Evolutionary conservation across 1,284 basidiomycete species (phyloP).

Genomic region (Ustilago trichophora): DNA sequence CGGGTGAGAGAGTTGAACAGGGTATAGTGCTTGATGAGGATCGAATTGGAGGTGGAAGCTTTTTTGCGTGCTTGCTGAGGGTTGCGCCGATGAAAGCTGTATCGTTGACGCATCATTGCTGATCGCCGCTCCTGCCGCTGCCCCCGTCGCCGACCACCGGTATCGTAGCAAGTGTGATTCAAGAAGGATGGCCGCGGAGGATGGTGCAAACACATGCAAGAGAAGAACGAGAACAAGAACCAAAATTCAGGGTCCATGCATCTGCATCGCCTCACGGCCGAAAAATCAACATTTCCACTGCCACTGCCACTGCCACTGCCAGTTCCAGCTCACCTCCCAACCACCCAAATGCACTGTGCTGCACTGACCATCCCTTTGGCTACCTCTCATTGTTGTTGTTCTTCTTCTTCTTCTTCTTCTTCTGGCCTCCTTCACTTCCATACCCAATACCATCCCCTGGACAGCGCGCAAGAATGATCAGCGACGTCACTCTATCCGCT

Average conservation of each 20-base stretch:
- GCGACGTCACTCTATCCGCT: slow-evolving; percentile 58
- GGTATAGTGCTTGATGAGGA: slow-evolving; percentile 22
- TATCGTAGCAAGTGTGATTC: no score
- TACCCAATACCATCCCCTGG: background rate
- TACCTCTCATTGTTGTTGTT: no score
- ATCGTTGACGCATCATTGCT: background rate
- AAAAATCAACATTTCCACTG: no score
- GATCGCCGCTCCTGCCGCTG: no score
- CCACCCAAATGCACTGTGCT: slow-evolving; percentile 1
- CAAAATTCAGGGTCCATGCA: slow-evolving; percentile 25
- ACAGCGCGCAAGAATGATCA: slow-evolving; percentile 50
- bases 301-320: no score
- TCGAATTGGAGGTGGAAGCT: slow-evolving; percentile 6
- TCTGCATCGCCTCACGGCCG: slow-evolving; percentile 14
- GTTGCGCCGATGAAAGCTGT: slow-evolving; percentile 1
- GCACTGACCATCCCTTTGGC: slow-evolving; percentile 23
- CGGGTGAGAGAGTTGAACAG: slow-evolving; percentile 32
- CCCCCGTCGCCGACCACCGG: no score
- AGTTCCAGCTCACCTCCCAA: slow-evolving; percentile 10
- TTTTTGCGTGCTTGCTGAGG: slow-evolving; percentile 7
- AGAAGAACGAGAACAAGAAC: no score
- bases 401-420: background rate
- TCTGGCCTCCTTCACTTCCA: background rate
- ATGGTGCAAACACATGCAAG: no score
- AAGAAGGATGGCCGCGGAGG: no score